Percentiles rank a stretch among this genome's conserved stretches.
Evolutionary conservation across 805 yeast genomes (phyloP).

Genomic region (Kuraishia capsulata): DNA sequence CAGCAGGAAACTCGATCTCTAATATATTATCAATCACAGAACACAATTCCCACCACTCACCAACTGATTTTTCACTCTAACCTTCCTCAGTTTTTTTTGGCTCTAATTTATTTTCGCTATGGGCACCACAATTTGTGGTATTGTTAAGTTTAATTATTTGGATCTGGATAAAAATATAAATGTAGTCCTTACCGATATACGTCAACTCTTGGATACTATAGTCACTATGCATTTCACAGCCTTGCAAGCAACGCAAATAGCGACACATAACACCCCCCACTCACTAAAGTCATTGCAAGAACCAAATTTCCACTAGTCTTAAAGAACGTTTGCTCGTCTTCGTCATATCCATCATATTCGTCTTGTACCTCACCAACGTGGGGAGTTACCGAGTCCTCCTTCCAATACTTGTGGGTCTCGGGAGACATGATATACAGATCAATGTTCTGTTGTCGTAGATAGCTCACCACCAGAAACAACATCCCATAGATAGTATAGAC

Average conservation of each 20-base stretch:
- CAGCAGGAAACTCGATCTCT: too few species aligned
- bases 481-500: constrained; percentile 56
- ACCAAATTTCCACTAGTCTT: constrained; percentile 58
- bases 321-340: constrained; percentile 22
- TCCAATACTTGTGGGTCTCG: constrained; percentile 4
- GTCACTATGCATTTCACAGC: too few species aligned
- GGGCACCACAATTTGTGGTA: too few species aligned
- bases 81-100: too few species aligned
- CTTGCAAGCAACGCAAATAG: constrained; percentile 40
- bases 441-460: constrained; percentile 19
- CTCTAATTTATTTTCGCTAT: too few species aligned
- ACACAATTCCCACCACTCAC: too few species aligned
- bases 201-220: too few species aligned
- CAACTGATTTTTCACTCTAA: too few species aligned
- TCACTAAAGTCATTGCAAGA: constrained; percentile 37
- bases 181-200: too few species aligned
- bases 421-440: constrained; percentile 21
- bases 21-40: too few species aligned
- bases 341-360: constrained; percentile 2
- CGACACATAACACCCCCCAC: constrained; percentile 40
- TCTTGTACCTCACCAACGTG: constrained; percentile 7
- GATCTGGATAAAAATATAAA: too few species aligned
- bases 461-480: constrained; percentile 29
- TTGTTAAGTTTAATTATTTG: too few species aligned
- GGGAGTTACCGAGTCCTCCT: constrained; percentile 11